Evolutionary conservation across 306 rosid species (phyloP).

Genomic region (Cicer cuneatum): DNA sequence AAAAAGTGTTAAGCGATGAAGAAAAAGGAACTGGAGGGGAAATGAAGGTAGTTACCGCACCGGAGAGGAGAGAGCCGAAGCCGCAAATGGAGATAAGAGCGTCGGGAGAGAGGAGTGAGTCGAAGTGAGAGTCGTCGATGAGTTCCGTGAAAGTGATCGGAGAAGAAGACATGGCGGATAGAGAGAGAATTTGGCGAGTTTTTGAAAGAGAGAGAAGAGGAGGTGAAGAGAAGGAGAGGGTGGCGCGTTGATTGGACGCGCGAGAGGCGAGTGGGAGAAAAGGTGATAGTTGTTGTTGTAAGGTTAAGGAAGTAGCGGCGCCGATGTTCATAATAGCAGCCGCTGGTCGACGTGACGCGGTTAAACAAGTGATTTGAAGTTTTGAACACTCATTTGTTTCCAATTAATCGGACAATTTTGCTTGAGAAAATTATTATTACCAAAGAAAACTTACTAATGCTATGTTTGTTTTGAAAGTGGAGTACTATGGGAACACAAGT

Average conservation of each 20-base stretch:
- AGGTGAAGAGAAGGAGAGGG: conserved; percentile 5
- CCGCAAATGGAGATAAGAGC: conserved; percentile 81
- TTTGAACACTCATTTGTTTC: no score
- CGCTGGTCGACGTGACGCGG: no score
- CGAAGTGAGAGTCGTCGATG: conserved; percentile 66
- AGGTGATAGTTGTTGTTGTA: conserved; percentile 29
- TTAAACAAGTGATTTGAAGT: no score
- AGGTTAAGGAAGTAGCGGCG: neutral
- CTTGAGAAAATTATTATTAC: no score
- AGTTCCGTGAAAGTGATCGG: conserved; percentile 51
- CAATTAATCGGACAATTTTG: no score
- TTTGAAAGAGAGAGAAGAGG: conserved; percentile 29
- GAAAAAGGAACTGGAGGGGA: neutral
- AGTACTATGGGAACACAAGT: no score
- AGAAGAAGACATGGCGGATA: conserved; percentile 50
- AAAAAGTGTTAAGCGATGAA: conserved; percentile 25
- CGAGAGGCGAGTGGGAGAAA: conserved; percentile 35
- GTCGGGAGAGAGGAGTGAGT: conserved; percentile 55
- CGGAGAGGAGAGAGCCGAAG: conserved; percentile 88
- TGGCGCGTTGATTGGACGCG: conserved; percentile 43
- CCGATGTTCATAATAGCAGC: conserved; percentile 42
- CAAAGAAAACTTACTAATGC: no score
- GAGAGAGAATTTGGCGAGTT: conserved; percentile 43
- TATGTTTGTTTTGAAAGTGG: no score
- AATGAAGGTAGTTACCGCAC: conserved; percentile 38